Evolutionary conservation across 2,329 filamentous ascomycete genomes (phyloP), one percentile per base, ranked within the genome.

Genomic region (Phyllachora maydis): DNA sequence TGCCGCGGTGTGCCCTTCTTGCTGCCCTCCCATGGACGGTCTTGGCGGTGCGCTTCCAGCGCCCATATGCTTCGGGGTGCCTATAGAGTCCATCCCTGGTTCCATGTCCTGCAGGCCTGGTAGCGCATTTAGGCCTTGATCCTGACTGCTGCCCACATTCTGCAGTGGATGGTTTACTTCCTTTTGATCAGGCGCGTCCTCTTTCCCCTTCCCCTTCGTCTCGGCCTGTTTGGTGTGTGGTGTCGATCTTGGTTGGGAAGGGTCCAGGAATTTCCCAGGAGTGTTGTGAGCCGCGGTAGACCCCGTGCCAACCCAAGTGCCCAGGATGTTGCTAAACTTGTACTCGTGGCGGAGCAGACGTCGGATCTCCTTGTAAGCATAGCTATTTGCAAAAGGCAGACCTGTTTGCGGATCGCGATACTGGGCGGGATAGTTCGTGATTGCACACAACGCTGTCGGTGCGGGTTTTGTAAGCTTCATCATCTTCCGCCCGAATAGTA

Each of bases 391-490:
- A 47, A 85, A 98, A 1, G 72, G 67, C 10, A 95, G 58, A 0
- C 78, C 77, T 0, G 85, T 95, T 34, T 65, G 63, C 0, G 82
- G 79, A 43, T 98, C 88, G 13, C 71, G 65, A 46, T 90, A 95
- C 26, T 68, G 68, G 8, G 85, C 88, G 4, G 72, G 66, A 25
- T 72, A 65, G 37, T 73, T 75, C 1, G 81, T 93, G 40, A 95
- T 83, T 23, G 71, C 73, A 45, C 88, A 98, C 16, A 72, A 54
- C 10, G 61, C 50, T 1, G 46, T 40, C 9, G 58, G 50, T 3
- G 56, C 41, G 11, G 58, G 61, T 38, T 65, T 59, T 65, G 22
- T 13, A 14, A 67, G 54, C 32, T 53, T 63, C 34, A 40, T 54
- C 60, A 68, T 67, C 35, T 63, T 64, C 27, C 59, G 50, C 21